Conservation (phyloP, 352 stramenopile genomes). For the Pythium monospermum region DNA sequence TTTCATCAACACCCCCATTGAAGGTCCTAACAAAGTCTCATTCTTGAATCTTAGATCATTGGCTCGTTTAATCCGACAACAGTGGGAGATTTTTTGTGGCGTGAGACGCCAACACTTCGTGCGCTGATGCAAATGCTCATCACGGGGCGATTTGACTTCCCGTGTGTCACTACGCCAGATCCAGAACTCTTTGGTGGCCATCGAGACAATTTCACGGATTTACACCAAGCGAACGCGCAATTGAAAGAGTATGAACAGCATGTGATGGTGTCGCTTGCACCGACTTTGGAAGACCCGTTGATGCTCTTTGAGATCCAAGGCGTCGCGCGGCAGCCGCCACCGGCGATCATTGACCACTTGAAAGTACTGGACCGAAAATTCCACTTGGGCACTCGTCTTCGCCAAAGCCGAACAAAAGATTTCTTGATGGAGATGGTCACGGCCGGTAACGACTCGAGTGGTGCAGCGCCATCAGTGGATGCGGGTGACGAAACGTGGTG, state of each 20-base stretch:
- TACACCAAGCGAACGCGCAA: constrained; percentile 56
- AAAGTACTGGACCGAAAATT: constrained; percentile 66
- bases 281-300: constrained; percentile 47
- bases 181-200: constrained; percentile 58
- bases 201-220: constrained; percentile 39
- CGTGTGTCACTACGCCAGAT: constrained; percentile 53
- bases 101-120: constrained; percentile 64
- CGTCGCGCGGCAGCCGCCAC: constrained; percentile 61
- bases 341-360: constrained; percentile 72
- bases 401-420: constrained; percentile 67
- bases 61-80: constrained; percentile 67
- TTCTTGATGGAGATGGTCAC: constrained; percentile 87
- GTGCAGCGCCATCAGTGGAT: constrained; percentile 5
- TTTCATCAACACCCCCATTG: too few relatives aligned
- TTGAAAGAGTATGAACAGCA: constrained; percentile 71
- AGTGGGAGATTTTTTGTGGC: constrained; percentile 72
- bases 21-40: too few relatives aligned
- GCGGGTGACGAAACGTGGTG: constrained; percentile 41
- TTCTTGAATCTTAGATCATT: constrained; percentile 39
- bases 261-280: constrained; percentile 36
- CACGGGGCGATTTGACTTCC: constrained; percentile 68
- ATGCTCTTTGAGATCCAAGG: constrained; percentile 73
- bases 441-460: constrained; percentile 21
- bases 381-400: constrained; percentile 70
- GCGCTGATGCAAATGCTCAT: constrained; percentile 86